Percentiles rank a stretch among this genome's conserved stretches.
Conservation (phyloP, 1,139 yeast species). For the Debaryomyces coudertii region DNA sequence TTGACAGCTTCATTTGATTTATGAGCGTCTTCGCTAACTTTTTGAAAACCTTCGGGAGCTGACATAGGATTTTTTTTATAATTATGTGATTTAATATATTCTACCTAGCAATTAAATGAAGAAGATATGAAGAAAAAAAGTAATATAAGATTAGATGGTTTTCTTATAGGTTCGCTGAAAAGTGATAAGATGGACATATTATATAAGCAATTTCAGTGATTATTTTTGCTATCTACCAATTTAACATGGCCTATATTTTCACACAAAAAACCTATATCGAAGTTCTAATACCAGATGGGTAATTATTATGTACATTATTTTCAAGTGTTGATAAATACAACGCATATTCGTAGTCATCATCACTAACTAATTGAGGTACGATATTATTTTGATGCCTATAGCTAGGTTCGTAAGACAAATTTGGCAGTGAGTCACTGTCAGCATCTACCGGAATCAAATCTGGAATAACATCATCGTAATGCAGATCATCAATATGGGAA, state of each 20-base stretch:
- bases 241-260: neutral
- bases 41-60: slow-evolving; percentile 33
- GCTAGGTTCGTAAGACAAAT: neutral
- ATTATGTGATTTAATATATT: neutral
- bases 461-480: slow-evolving; percentile 40
- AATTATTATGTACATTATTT: slow-evolving; percentile 3
- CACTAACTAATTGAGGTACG: slow-evolving; percentile 4
- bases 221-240: neutral
- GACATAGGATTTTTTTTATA: slow-evolving; percentile 19
- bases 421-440: slow-evolving; percentile 5
- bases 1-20: slow-evolving; percentile 18
- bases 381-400: slow-evolving; percentile 1
- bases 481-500: slow-evolving; percentile 42
- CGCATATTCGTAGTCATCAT: slow-evolving; percentile 13
- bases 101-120: neutral
- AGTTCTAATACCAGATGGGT: neutral
- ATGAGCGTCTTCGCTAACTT: slow-evolving; percentile 34
- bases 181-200: slow-evolving; percentile 5
- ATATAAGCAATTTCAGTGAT: neutral
- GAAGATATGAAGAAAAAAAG: neutral
- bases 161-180: slow-evolving; percentile 8
- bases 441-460: slow-evolving; percentile 23
- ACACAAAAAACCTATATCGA: neutral
- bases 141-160: neutral
- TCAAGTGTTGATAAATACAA: slow-evolving; percentile 14